Percentiles rank a stretch among this genome's conserved stretches.
These are phyloP conservation scores for Babesia divergens DNA, from an alignment of 169 alveolate species.

Conservation along the genomic window DNA sequence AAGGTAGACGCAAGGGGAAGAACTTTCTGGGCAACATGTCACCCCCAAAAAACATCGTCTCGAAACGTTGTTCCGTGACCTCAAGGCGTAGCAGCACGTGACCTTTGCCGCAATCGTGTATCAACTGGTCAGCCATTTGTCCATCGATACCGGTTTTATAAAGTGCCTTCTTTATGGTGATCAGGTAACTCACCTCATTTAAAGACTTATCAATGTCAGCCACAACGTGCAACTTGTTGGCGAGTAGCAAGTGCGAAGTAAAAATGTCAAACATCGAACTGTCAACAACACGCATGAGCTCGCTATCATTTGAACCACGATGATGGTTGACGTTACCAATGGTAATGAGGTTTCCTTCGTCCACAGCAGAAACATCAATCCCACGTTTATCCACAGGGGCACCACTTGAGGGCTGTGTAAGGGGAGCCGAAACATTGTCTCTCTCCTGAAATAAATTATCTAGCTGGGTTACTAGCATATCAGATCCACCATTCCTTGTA, in stretches of 20 bases:
- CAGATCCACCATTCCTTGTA: too few species aligned
- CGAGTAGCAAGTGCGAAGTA: slow-evolving; percentile 7
- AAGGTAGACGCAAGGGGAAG: slow-evolving; percentile 40
- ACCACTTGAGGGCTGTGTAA: too few species aligned
- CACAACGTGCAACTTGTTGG: slow-evolving; percentile 31
- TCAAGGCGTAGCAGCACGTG: slow-evolving; percentile 8
- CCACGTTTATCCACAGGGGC: background rate
- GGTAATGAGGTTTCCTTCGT: slow-evolving; percentile 34
- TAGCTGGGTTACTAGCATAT: too few species aligned
- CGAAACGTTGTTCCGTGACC: slow-evolving; percentile 45
- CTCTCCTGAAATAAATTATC: too few species aligned
- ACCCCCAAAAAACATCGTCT: slow-evolving; percentile 60
- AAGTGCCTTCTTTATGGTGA: slow-evolving; percentile 15
- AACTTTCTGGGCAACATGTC: slow-evolving; percentile 38
- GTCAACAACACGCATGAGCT: slow-evolving; percentile 8
- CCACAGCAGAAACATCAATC: background rate
- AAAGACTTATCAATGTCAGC: slow-evolving; percentile 24
- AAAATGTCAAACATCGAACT: slow-evolving; percentile 28
- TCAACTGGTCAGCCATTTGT: background rate
- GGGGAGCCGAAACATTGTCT: too few species aligned
- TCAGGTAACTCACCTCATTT: slow-evolving; percentile 26
- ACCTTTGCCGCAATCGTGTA: slow-evolving; percentile 29
- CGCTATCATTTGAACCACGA: background rate
- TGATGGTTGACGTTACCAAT: slow-evolving; percentile 6
- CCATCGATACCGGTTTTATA: background rate